Percentiles rank a stretch among this genome's conserved stretches.
Conservation (phyloP, 2,329 filamentous ascomycete genomes). For the Chrysosporium queenslandicum region DNA sequence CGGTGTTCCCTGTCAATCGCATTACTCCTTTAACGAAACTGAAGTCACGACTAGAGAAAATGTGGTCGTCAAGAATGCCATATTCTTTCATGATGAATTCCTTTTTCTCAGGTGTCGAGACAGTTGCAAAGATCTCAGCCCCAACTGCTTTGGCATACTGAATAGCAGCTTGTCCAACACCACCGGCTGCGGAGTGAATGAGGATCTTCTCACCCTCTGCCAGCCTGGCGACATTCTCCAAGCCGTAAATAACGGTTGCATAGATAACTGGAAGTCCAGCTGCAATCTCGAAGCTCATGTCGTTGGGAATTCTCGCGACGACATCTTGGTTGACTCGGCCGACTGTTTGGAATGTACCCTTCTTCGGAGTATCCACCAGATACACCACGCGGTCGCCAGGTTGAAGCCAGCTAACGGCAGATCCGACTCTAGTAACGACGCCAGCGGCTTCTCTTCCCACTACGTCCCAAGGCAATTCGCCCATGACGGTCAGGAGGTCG, state of each 20-base stretch:
- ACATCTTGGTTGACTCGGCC: neutral
- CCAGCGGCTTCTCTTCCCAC: slow-evolving; percentile 15
- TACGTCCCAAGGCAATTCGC: slow-evolving; percentile 6
- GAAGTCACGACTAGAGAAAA: slow-evolving; percentile 14
- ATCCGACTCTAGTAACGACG: slow-evolving; percentile 13
- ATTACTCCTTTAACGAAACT: slow-evolving; percentile 15
- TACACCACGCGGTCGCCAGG: slow-evolving; percentile 15
- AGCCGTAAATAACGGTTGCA: slow-evolving; percentile 16
- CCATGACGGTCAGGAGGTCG: slow-evolving; percentile 18
- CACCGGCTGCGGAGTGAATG: slow-evolving; percentile 20
- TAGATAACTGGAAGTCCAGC: slow-evolving; percentile 15
- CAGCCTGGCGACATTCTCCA: slow-evolving; percentile 15
- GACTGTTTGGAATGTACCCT: slow-evolving; percentile 6
- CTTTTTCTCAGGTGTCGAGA: slow-evolving; percentile 16
- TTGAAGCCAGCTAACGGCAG: slow-evolving; percentile 8
- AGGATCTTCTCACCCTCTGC: slow-evolving; percentile 18
- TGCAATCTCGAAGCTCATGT: slow-evolving; percentile 17
- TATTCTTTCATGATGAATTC: slow-evolving; percentile 16
- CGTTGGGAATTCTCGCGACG: slow-evolving; percentile 14
- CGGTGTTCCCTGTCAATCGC: slow-evolving; percentile 12
- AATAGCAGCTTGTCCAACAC: slow-evolving; percentile 20
- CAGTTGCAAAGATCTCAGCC: slow-evolving; percentile 20
- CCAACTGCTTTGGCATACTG: slow-evolving; percentile 18
- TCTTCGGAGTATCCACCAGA: neutral
- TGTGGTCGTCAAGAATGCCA: slow-evolving; percentile 13